Base-by-base conservation (phyloP, 1,284 basidiomycete genomes). In the Cutaneotrichosporon daszewskae region DNA sequence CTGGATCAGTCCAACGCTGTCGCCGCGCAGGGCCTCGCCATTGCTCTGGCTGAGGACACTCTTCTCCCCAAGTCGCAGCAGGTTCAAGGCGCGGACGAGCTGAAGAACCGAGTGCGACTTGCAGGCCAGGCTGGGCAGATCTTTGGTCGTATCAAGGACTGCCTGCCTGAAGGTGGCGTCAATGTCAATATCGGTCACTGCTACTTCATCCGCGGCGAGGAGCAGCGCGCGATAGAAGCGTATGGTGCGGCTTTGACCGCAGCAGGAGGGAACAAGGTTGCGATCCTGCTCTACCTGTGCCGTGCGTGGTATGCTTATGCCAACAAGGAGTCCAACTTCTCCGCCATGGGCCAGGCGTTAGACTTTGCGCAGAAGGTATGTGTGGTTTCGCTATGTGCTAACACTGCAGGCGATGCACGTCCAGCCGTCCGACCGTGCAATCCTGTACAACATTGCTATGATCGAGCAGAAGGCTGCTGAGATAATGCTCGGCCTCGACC, bases 141-240 rank as follows among this genome's bases (percentile, higher is more conserved):
- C 19, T 87, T 96, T 57, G 83, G 82, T 6, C 89, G 91, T 67
- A 84, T 95, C 42, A 77, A 87, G 47, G 91, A 95, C 71, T 84
- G 82, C 4, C 69, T 89, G 40, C 79, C 81, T 46, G 85, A 90
- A 50, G 86, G 86, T 2, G 85, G 85, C 53, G 89, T 94, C 8
- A 90, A 91, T 60, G 76, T 88, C 59, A 96, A 96, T 64, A 91
- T 95, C 75, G 92, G 91, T 0, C 92, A 95, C 62, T 94, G 89
- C 58, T 85, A 91, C 66, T 92, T 87, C 62, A 77, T 81, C 22
- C 77, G 87, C 39, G 91, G 94, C 46, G 91, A 96, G 64, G 92
- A 84, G 64, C 90, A 96, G 56, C 78, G 86, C 43, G 90, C 92
- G 1, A 90, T 95, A 52, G 90, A 96, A 68, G 85, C 85, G 90